phyloP scores from a whole-genome alignment of 202 grass and related monocot species.

The Eragrostis tef region DNA sequence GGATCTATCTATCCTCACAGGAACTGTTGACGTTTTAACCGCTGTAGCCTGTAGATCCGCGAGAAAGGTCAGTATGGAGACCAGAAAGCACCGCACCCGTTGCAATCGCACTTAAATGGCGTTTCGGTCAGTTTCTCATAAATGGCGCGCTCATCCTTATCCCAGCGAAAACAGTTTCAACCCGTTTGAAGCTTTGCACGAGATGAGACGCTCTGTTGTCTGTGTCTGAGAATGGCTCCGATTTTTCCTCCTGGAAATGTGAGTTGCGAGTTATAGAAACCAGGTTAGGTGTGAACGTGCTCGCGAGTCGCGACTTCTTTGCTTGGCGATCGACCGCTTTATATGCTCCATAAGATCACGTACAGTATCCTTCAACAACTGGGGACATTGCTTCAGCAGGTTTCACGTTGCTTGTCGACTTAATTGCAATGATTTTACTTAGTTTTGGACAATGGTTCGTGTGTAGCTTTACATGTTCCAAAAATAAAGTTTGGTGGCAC shows the following conservation, averaged over 20 bases:
- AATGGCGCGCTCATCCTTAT: slow-evolving; percentile 35
- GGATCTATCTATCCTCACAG: not conserved
- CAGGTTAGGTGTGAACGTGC: not conserved
- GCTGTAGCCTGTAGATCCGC: not conserved
- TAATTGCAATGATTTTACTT: too few relatives aligned
- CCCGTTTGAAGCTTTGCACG: not conserved
- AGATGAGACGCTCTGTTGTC: not conserved
- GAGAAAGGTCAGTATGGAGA: slow-evolving; percentile 4
- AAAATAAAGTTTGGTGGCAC: not conserved
- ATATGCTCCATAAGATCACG: not conserved
- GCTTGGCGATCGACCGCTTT: not conserved
- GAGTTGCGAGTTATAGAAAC: not conserved
- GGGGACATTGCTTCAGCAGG: not conserved
- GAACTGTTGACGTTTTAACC: slow-evolving; percentile 25
- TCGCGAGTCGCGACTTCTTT: not conserved
- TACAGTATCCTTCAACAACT: too few relatives aligned
- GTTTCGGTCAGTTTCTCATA: slow-evolving; percentile 5
- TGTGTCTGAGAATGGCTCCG: not conserved
- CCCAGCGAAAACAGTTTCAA: not conserved
- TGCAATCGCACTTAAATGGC: not conserved
- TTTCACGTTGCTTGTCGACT: too few relatives aligned
- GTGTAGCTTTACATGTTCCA: not conserved
- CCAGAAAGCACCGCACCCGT: not conserved
- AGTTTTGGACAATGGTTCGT: not conserved
- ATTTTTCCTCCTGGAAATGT: not conserved